Evolutionary conservation across 2,329 filamentous ascomycete species (phyloP), one percentile per base, ranked within the genome.

Genomic region (Thielaviopsis populi): DNA sequence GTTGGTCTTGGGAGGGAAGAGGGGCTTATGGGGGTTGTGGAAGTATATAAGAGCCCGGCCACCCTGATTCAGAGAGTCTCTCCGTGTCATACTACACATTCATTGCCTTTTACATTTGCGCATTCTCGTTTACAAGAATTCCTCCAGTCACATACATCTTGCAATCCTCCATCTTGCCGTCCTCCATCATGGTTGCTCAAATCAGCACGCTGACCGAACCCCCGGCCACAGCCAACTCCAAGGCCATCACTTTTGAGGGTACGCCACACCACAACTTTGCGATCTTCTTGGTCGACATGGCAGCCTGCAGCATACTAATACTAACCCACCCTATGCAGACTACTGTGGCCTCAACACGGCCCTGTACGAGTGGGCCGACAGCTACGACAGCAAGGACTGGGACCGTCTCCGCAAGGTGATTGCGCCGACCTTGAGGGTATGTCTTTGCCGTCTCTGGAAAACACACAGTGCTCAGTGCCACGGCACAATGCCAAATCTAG

Each of bases 361-460:
- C n/a, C 66, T 69, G 13, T 70, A 68, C 72, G 80, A 84, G 70
- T 86, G 83, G 83, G 82, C 81, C 64, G 82, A 85, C 70, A 84
- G 80, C 75, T 86, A 86, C 72, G 83, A 86, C 72, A 79, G 78
- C 71, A 86, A 86, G 73, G 81, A 86, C 74, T 86, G 83, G 82
- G 75, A 77, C 15, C 79, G 82, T 61, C 77, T 86, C 33, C 70
- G 75, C 68, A 80, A 79, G 67, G 82, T 80, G 75, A 83, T 88
- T 68, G 84, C 84, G 2, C 84, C 84, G 8, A 67, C 63, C 15
- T 54, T 68, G 17, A 61, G 67, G n/a, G 67, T 66, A 63, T 46
- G 67, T 62, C 40, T 61, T 30, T 8, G 11, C 0, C 59, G n/a
- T 42, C 27, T 33, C 19, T n/a, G n/a, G n/a, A n/a, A n/a, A n/a